Base-by-base conservation (phyloP, 768 basidiomycete species). In the Naganishia antarctica region DNA sequence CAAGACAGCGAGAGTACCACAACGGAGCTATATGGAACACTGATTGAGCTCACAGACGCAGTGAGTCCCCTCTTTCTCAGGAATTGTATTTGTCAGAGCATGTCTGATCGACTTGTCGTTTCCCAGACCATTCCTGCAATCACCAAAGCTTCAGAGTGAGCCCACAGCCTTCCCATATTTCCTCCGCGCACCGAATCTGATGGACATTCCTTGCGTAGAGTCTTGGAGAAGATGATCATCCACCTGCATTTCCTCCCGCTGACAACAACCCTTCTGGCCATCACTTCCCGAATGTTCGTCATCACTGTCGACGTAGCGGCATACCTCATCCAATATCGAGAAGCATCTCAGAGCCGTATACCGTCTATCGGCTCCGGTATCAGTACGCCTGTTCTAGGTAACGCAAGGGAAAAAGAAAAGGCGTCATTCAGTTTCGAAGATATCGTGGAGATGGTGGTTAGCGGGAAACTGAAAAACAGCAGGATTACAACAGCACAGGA, bases 171-270 rank as follows among this genome's bases (percentile, higher is more conserved):
- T n/a, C 15, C 18, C n/a, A 18, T n/a, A 26, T 9, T n/a, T n/a
- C n/a, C n/a, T n/a, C n/a, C n/a, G n/a, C n/a, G n/a, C n/a, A n/a
- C n/a, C n/a, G n/a, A n/a, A n/a, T 1, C 50, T 34, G 2, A 34
- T 31, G 31, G 12, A 21, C 18, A 9, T 31, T 51, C 6, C 28
- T 18, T 23, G 13, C 40, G 40, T 46, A 62, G 61, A 15, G 28
- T 47, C 3, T 18, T 62, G 4, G 46, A 62, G n/a, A 47, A 62
- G 18, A 62, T 62, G 61, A 62, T 62, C 61, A 31, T n/a, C 61
- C 61, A 62, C 32, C 61, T 62, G 15, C 61, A 62, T 25, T 62
- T 62, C 45, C 45, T 62, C 12, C 61, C 61, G 23, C 34, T 62
- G 8, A 49, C 61, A 21, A 48, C 61, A 21, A 40, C 46, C 1